Base-by-base conservation (phyloP, 2,329 filamentous ascomycete species). In the Nemania abortiva region DNA sequence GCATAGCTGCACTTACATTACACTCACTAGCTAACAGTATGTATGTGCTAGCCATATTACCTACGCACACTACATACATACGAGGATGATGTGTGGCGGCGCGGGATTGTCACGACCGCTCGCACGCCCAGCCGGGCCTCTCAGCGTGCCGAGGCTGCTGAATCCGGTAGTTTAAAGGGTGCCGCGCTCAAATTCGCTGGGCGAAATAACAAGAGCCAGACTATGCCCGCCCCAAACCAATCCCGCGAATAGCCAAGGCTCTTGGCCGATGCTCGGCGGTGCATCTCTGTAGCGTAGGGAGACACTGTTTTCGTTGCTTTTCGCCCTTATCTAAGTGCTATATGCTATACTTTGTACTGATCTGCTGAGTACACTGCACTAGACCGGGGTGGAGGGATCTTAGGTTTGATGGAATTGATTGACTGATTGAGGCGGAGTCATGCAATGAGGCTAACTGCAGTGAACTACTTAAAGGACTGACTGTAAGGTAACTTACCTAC, bases 121-220 rank as follows among this genome's bases (percentile, higher is more conserved):
- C 54, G 63, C 55, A 39, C 65, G 61, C 65, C 65, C 29, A 65
- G 68, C 65, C 65, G 60, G 65, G 57, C 18, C 27, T 22, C 53
- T 63, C 13, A 61, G n/a, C 50, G 66, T 69, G 63, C 69, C 66
- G 69, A 71, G 68, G 65, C 68, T 65, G 65, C 63, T 57, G 59
- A 66, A 61, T 49, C 47, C 24, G 24, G 31, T 24, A 52, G 18
- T n/a, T 31, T 22, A 54, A 34, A 59, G n/a, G 1, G 39, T 53
- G 56, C 52, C 52, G 63, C 62, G 63, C 52, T 37, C 66, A 58
- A 52, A 58, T 58, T 62, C 56, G 63, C 64, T 70, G 57, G 61
- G 61, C 57, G 60, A 68, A 50, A 49, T 53, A 45, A 60, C 49
- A 45, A 34, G 49, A 56, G 29, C 65, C 65, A 63, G 39, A 50